These are phyloP conservation scores for Yamadazyma ubonensis DNA, from an alignment of 805 yeast genomes.

Conservation along the genomic window DNA sequence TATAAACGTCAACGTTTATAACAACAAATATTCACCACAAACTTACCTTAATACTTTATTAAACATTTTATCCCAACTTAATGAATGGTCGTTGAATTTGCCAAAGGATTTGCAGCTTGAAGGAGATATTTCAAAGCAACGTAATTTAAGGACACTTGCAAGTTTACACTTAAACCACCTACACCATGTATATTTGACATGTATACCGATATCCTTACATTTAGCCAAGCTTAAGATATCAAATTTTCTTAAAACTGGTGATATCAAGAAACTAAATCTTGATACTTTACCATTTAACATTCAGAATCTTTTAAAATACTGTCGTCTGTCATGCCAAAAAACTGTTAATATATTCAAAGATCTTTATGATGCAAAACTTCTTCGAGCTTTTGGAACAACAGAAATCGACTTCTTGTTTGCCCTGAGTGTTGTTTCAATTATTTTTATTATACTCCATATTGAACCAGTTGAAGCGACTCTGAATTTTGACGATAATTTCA, in stretches of 20 bases:
- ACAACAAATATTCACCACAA: conserved; percentile 16
- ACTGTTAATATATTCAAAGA: conserved; percentile 26
- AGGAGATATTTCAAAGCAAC: conserved; percentile 13
- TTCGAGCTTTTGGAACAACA: conserved; percentile 26
- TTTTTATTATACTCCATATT: conserved; percentile 20
- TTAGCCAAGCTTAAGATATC: conserved; percentile 20
- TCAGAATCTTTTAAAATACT: conserved; percentile 17
- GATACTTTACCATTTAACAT: conserved; percentile 22
- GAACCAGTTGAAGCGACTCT: background rate
- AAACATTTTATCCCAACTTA: conserved; percentile 17
- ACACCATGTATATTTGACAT: conserved; percentile 27
- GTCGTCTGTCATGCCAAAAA: conserved; percentile 21
- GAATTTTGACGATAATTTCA: conserved; percentile 6
- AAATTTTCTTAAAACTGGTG: conserved; percentile 9
- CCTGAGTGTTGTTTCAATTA: conserved; percentile 21
- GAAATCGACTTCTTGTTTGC: conserved; percentile 27
- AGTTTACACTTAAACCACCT: conserved; percentile 29
- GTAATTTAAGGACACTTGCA: conserved; percentile 20
- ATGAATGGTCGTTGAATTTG: conserved; percentile 22
- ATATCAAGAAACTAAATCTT: background rate
- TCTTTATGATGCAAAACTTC: conserved; percentile 17
- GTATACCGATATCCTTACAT: conserved; percentile 25
- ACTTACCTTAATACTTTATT: conserved; percentile 18
- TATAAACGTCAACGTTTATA: conserved; percentile 23
- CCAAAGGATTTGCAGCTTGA: conserved; percentile 21